phyloP scores from a whole-genome alignment of 495 filamentous ascomycete genomes.

The Cryomyces minteri region DNA sequence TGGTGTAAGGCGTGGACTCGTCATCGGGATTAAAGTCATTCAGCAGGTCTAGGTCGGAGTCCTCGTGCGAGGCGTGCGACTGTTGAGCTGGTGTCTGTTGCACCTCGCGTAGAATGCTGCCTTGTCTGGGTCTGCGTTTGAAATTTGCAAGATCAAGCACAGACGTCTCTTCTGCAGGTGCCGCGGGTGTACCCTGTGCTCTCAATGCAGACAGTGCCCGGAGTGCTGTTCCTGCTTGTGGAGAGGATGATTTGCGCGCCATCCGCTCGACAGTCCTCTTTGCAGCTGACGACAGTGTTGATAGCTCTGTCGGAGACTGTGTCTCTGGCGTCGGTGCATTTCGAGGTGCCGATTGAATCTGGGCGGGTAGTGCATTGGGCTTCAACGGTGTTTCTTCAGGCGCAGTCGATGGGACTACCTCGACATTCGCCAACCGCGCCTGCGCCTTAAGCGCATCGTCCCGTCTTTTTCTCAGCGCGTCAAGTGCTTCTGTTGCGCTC shows the following conservation, averaged over 20 bases:
- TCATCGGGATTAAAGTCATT: slow-evolving; percentile 42
- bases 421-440: background rate
- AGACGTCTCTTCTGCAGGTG: slow-evolving; percentile 30
- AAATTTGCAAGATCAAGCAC: slow-evolving; percentile 35
- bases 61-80: slow-evolving; percentile 4
- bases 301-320: no score
- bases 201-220: slow-evolving; percentile 1
- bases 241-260: background rate
- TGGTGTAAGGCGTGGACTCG: slow-evolving; percentile 45
- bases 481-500: background rate
- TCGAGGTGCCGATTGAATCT: background rate
- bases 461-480: background rate
- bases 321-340: background rate
- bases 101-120: slow-evolving; percentile 48
- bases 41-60: slow-evolving; percentile 26
- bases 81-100: slow-evolving; percentile 15
- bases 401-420: background rate
- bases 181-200: slow-evolving; percentile 19
- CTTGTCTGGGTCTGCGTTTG: slow-evolving; percentile 43
- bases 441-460: background rate
- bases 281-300: no score
- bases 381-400: background rate
- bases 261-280: background rate
- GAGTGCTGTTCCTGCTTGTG: background rate
- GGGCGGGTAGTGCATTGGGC: background rate